Conservation (phyloP, 1,139 yeast species). For the Starmera stellimalicola region DNA sequence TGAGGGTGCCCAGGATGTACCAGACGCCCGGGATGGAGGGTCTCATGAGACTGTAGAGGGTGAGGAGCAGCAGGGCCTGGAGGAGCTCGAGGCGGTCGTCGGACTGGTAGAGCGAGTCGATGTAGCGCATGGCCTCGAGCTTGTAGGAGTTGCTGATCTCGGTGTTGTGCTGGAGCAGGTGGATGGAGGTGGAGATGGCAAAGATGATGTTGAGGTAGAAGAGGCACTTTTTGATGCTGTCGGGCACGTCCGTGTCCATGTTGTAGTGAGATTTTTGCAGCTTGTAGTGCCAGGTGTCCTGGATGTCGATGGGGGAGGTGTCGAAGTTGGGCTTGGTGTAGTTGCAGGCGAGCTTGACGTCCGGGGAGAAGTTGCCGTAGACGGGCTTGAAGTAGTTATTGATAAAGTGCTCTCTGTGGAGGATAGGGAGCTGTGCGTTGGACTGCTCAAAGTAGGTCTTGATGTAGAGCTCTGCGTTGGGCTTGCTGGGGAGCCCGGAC, state of each 20-base stretch:
- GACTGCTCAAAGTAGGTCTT: conserved; percentile 67
- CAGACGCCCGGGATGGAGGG: conserved; percentile 87
- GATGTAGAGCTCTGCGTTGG: conserved; percentile 59
- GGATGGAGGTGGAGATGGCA: conserved; percentile 73
- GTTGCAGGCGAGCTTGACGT: conserved; percentile 52
- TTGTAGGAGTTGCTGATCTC: conserved; percentile 66
- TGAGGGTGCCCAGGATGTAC: conserved; percentile 78
- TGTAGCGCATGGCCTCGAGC: conserved; percentile 53
- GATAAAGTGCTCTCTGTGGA: conserved; percentile 74
- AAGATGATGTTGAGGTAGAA: conserved; percentile 67
- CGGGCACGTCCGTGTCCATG: conserved; percentile 29
- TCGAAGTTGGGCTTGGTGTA: conserved; percentile 39
- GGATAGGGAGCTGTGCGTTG: conserved; percentile 70
- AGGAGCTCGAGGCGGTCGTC: conserved; percentile 58
- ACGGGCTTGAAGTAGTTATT: conserved; percentile 61
- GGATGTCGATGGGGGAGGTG: conserved; percentile 19
- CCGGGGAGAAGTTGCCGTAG: conserved; percentile 56
- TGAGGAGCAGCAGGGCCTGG: conserved; percentile 60
- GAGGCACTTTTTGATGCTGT: conserved; percentile 32
- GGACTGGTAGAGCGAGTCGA: conserved; percentile 50
- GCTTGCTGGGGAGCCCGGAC: conserved; percentile 51
- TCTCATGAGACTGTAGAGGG: conserved; percentile 65
- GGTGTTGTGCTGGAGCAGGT: conserved; percentile 60
- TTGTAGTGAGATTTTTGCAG: conserved; percentile 2
- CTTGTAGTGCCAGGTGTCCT: conserved; percentile 36